These are phyloP conservation scores for Ascochyta viciae-villosae DNA, from an alignment of 2,329 filamentous ascomycete genomes.

Conservation along the genomic window DNA sequence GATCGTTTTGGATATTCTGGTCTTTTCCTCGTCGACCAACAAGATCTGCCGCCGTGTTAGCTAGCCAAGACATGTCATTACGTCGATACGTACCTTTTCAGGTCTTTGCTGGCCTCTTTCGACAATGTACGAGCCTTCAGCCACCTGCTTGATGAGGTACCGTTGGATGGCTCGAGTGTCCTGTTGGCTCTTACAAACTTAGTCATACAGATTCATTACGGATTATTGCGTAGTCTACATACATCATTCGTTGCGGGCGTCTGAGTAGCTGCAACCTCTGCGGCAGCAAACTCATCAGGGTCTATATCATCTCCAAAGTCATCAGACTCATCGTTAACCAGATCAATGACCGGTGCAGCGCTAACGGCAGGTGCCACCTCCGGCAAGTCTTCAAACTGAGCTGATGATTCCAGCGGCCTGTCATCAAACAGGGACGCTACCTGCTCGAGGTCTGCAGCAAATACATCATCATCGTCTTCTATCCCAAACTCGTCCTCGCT, in stretches of 20 bases:
- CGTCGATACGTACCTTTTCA: conserved; percentile 70
- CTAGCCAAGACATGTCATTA: neutral
- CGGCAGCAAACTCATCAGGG: conserved; percentile 71
- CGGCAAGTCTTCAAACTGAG: conserved; percentile 4
- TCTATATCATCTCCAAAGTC: conserved; percentile 77
- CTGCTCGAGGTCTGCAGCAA: conserved; percentile 65
- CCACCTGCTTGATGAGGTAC: conserved; percentile 79
- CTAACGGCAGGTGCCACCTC: neutral
- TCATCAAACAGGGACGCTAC: conserved; percentile 63
- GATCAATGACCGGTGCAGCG: conserved; percentile 29
- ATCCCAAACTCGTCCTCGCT: conserved; percentile 56
- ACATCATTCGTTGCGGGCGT: conserved; percentile 58
- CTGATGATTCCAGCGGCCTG: conserved; percentile 38
- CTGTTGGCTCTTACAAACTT: conserved; percentile 71
- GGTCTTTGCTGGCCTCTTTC: conserved; percentile 64
- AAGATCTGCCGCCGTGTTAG: conserved; percentile 68
- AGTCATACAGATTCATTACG: conserved; percentile 56
- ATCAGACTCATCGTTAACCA: conserved; percentile 57
- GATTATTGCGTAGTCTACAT: conserved; percentile 54
- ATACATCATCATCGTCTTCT: conserved; percentile 57
- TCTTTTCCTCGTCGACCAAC: conserved; percentile 79
- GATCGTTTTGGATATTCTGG: conserved; percentile 70
- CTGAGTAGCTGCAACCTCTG: conserved; percentile 76
- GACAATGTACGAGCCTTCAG: conserved; percentile 72
- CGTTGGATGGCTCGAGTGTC: conserved; percentile 81